Evolutionary conservation across 345 rosid genomes (phyloP), one percentile per base, ranked within the genome.

Genomic region (Populus deltoides): DNA sequence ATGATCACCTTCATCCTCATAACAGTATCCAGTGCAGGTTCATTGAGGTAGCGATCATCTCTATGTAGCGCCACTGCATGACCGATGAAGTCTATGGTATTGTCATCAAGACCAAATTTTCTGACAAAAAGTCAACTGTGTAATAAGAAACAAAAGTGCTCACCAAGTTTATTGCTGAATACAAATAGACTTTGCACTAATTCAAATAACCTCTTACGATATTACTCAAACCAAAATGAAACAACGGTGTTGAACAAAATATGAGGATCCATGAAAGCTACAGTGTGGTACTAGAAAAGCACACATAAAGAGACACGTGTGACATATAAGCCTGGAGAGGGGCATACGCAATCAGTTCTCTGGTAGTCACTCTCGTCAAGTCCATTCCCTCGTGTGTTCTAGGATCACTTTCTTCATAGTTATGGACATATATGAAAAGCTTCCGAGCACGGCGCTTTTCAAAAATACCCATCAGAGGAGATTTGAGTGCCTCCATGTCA

Each of bases 391-490:
- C 94, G 0, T 96, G 98, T 59, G 98, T 96, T 84, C 84, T 92
- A 4, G 99, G 97, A 76, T 93, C 93, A 69, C 12, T 87, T 86
- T 93, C 99, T 69, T 88, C 80, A 63, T 92, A 96, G 53, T 91
- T 92, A 79, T 96, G 99, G 86, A 93, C 99, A 69, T 88, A 94
- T 29, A 90, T 82, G 86, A 96, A 89, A 83, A 94, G 92, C 84
- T 96, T 96, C 47, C 97, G 91, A 68, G 97, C 96, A 35, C 97
- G 93, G n/a, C 95, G 97, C 86, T 96, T 96, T 81, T 96, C 99
- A 84, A 96, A 96, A 77, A 96, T 81, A 78, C 99, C 99, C 99
- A 94, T 96, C 49, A 96, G 90, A 68, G 99, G 93, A 82, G 99
- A 93, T 82, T 90, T 92, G 51, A 96, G 89, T 0, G 99, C 98